Percentiles rank a stretch among this genome's conserved stretches.
These are phyloP conservation scores for sorghum (Sorghum bicolor) DNA, from an alignment of 176 grass and related monocot genomes.

Conservation along the genomic window Sorghum_bicolor_NCBIv3 NC_012879.2:40906501-40907000, in stretches of 20 bases:
- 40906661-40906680: conserved; percentile 50
- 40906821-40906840: background rate
- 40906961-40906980: background rate
- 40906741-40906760: background rate
- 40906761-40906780: background rate
- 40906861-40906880: background rate
- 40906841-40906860: background rate
- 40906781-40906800: background rate
- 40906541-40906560: conserved; percentile 34
- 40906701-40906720: conserved; percentile 60
- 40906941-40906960: conserved; percentile 9
- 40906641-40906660: conserved; percentile 20
- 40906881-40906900: background rate
- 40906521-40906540: conserved; percentile 35
- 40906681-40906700: conserved; percentile 48
- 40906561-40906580: too few relatives aligned
- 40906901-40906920: background rate
- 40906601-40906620: too few relatives aligned
- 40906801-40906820: background rate
- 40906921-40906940: background rate
- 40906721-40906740: background rate
- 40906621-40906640: background rate
- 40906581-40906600: background rate
- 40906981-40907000: conserved; percentile 3
- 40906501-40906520: conserved; percentile 20